Percentiles rank a stretch among this genome's conserved stretches.
phyloP scores from a whole-genome alignment of 108 stramenopile species.

The Pseudonitzschia pungens region DNA sequence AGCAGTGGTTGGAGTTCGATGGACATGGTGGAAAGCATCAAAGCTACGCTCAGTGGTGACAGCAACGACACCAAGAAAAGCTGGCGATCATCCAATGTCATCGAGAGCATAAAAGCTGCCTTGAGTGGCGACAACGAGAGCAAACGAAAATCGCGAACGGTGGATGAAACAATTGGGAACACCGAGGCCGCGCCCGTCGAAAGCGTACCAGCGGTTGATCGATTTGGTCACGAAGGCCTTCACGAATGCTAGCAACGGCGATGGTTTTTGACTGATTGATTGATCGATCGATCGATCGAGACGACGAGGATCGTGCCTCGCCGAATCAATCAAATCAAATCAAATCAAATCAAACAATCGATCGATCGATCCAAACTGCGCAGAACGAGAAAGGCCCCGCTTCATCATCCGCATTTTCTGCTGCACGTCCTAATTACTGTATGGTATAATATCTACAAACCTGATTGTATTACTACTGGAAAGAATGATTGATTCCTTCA shows the following conservation, averaged over 20 bases:
- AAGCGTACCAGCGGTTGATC: not conserved
- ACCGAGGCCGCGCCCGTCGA: not conserved
- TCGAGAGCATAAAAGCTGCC: slow-evolving; percentile 22
- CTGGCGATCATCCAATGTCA: slow-evolving; percentile 11
- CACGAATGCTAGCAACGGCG: slow-evolving; percentile 11
- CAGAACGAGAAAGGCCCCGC: no score
- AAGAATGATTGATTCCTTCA: no score
- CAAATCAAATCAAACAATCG: no score
- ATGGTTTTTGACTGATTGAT: no score
- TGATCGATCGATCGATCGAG: no score
- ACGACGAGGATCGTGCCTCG: no score
- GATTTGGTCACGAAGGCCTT: not conserved
- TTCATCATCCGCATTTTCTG: no score
- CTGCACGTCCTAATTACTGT: no score
- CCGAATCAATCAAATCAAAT: no score
- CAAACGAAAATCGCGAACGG: not conserved
- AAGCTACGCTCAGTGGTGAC: slow-evolving; percentile 21
- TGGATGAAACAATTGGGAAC: not conserved
- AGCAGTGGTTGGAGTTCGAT: not conserved
- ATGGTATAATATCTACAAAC: no score
- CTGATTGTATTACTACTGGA: no score
- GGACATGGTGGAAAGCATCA: slow-evolving; percentile 30
- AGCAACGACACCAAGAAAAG: not conserved
- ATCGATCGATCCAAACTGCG: no score
- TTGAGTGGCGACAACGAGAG: slow-evolving; percentile 20